These are phyloP conservation scores for Syncephalis plumigaleata DNA, from an alignment of 371 early-diverging fungal genomes.

Conservation along the genomic window DNA sequence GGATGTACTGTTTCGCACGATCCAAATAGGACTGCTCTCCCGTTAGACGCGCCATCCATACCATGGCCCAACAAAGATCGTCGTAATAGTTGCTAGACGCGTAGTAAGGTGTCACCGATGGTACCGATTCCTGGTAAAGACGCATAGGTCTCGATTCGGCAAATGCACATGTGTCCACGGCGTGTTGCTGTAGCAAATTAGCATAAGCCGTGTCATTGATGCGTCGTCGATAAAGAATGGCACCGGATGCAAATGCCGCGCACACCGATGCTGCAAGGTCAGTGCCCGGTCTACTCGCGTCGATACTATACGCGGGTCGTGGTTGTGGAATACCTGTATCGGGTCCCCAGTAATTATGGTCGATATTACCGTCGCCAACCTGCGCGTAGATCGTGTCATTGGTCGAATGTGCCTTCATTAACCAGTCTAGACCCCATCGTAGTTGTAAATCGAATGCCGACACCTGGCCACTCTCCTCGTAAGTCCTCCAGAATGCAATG, in stretches of 20 bases:
- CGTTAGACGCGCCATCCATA: constrained; percentile 40
- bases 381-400: constrained; percentile 21
- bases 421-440: constrained; percentile 46
- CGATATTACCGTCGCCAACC: constrained; percentile 11
- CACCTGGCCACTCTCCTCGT: constrained; percentile 26
- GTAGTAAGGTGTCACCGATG: constrained; percentile 17
- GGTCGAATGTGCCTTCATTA: constrained; percentile 35
- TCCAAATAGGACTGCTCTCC: constrained; percentile 20
- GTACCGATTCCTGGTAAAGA: constrained; percentile 24
- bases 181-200: constrained; percentile 15
- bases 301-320: constrained; percentile 29
- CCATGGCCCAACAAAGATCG: constrained; percentile 34
- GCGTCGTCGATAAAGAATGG: constrained; percentile 26
- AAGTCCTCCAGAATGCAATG: constrained; percentile 32
- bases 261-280: constrained; percentile 36
- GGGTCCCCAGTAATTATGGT: constrained; percentile 21
- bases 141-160: constrained; percentile 25
- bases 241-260: constrained; percentile 39
- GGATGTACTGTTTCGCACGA: constrained; percentile 27
- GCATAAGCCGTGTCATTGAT: constrained; percentile 28
- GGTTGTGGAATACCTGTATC: constrained; percentile 27
- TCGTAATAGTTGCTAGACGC: constrained; percentile 25
- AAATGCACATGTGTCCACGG: constrained; percentile 17
- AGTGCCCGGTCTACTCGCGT: constrained; percentile 25
- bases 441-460: constrained; percentile 24